Base-by-base conservation (phyloP, 768 basidiomycete species). In the Fomitopsis serialis region DNA sequence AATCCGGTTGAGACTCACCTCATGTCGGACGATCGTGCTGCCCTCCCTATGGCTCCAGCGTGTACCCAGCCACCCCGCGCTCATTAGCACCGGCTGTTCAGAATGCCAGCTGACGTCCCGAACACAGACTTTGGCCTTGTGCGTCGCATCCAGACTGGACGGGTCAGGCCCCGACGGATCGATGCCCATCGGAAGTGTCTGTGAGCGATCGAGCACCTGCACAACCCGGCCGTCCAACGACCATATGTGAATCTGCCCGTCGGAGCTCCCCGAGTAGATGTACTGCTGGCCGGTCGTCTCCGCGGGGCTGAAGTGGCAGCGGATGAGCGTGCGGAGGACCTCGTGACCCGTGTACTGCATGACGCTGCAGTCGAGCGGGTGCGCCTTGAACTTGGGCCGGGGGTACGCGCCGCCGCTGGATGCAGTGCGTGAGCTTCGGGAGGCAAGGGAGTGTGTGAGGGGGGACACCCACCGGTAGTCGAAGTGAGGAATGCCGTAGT, bases 81-180 rank as follows among this genome's bases (percentile, higher is more conserved):
- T 93, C 85, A 99, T 88, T 45, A 99, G 66, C 21, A 88, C 84
- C 36, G 96, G 94, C 75, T 95, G 87, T 82, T 81, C 81, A 29
- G 89, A 83, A 67, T 93, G 92, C 97, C 97, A 99, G 65, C 89
- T 89, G 56, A 98, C 93, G 64, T 98, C 96, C 42, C 96, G 84
- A 3, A 98, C 94, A 57, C 88, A 90, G 23, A 75, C 74, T 11
- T 63, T 63, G 47, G 61, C 54, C 42, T 67, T 63, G 42, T 63
- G 57, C 17, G 63, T 25, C n/a, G 70, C 65, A 19, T 55, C 59
- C 19, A 64, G 59, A 19, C 68, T 54, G 9, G 66, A 65, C 0
- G 70, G 69, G 54, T 88, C 85, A 9, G 77, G 71, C 0, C 74
- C 85, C 15, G 89, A 89, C 2, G 94, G 85, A 64, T 92, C 84